Conservation (phyloP, 129 eudicot genomes). For the Escallonia herrerae region DNA sequence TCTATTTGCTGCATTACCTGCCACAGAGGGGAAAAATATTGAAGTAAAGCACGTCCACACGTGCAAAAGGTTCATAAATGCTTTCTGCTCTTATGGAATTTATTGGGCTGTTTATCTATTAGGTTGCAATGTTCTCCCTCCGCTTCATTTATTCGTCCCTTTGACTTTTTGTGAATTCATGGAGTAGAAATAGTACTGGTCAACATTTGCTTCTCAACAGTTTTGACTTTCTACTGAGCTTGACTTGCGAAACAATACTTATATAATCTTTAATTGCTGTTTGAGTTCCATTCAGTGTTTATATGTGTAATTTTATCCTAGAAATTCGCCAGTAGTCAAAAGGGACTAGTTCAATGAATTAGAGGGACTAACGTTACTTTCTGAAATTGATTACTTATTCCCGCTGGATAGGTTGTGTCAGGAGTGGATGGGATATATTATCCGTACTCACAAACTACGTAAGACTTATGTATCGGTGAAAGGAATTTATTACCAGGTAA, state of each 20-base stretch:
- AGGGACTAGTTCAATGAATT: too few species aligned
- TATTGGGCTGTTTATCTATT: too few species aligned
- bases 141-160: background rate
- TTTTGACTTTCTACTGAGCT: background rate
- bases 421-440: slow-evolving; percentile 86
- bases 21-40: slow-evolving; percentile 67
- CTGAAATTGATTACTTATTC: too few species aligned
- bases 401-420: slow-evolving; percentile 59
- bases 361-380: too few species aligned
- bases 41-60: slow-evolving; percentile 63
- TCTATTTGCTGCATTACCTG: slow-evolving; percentile 87
- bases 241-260: too few species aligned
- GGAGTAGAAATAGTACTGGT: background rate
- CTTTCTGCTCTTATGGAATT: too few species aligned
- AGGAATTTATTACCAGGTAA: slow-evolving; percentile 92
- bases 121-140: background rate
- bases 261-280: too few species aligned
- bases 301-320: too few species aligned
- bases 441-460: slow-evolving; percentile 79
- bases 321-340: too few species aligned
- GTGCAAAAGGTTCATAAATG: slow-evolving; percentile 61
- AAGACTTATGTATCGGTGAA: slow-evolving; percentile 86
- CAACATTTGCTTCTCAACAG: background rate
- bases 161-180: background rate
- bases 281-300: too few species aligned